Conservation (phyloP, 2,329 filamentous ascomycete species). For the Venturia pyrina region DNA sequence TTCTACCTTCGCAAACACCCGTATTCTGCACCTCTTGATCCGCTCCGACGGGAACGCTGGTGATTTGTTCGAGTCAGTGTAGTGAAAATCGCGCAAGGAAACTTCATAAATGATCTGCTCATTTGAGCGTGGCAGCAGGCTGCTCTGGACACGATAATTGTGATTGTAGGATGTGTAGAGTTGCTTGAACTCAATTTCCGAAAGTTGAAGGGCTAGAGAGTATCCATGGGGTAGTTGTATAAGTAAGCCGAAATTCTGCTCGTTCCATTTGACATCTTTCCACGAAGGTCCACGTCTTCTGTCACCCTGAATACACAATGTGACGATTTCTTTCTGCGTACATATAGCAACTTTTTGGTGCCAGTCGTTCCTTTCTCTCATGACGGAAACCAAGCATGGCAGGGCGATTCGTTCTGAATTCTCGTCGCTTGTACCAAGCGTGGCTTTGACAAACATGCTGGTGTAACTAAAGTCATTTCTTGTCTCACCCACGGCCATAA, state of each 20-base stretch:
- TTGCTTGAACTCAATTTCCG: conserved; percentile 66
- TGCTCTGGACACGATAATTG: conserved; percentile 63
- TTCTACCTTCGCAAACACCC: conserved; percentile 62
- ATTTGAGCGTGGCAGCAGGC: conserved; percentile 56
- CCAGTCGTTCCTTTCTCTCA: conserved; percentile 59
- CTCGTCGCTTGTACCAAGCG: conserved; percentile 61
- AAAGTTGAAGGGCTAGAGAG: conserved; percentile 58
- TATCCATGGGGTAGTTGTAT: conserved; percentile 68
- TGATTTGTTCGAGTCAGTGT: conserved; percentile 63
- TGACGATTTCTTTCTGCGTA: conserved; percentile 70
- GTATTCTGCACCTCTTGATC: conserved; percentile 59
- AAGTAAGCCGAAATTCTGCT: conserved; percentile 54
- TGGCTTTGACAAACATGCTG: conserved; percentile 64
- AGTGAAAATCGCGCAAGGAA: conserved; percentile 65
- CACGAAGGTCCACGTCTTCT: conserved; percentile 62
- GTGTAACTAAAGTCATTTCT: conserved; percentile 67
- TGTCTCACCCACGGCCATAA: conserved; percentile 69
- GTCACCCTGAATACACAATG: conserved; percentile 61
- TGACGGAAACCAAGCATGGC: conserved; percentile 65
- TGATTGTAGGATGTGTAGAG: conserved; percentile 82
- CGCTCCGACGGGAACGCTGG: conserved; percentile 67
- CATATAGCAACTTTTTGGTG: conserved; percentile 63
- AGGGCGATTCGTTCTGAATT: conserved; percentile 59
- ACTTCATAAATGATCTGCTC: conserved; percentile 62
- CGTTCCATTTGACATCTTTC: conserved; percentile 74